Percentiles rank a stretch among this genome's conserved stretches.
These are phyloP conservation scores for Chondrostereum purpureum DNA, from an alignment of 1,284 basidiomycete genomes.

Conservation along the genomic window DNA sequence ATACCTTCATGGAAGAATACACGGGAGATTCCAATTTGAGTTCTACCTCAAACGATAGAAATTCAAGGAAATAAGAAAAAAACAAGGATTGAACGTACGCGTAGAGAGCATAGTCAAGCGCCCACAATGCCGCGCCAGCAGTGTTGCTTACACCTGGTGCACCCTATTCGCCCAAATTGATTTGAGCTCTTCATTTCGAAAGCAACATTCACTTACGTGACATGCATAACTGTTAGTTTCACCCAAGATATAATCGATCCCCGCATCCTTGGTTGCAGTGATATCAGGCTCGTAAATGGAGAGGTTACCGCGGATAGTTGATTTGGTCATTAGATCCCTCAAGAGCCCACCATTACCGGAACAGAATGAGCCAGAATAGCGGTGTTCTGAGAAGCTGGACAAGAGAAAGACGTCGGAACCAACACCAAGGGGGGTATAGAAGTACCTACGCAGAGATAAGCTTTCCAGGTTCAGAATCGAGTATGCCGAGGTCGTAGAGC, in stretches of 20 bases:
- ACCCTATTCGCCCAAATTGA: conserved; percentile 42
- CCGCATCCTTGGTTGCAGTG: conserved; percentile 33
- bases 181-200: neutral
- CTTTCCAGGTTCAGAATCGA: conserved; percentile 30
- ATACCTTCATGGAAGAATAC: conserved; percentile 41
- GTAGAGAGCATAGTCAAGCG: conserved; percentile 57
- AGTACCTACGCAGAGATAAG: conserved; percentile 26
- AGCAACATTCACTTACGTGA: conserved; percentile 36
- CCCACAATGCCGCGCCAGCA: conserved; percentile 66
- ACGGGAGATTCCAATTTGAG: conserved; percentile 31
- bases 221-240: conserved; percentile 49
- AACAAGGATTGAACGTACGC: conserved; percentile 24
- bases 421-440: neutral
- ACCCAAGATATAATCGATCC: conserved; percentile 55
- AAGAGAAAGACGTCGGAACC: neutral
- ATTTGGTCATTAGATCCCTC: conserved; percentile 57
- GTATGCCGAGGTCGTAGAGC: conserved; percentile 35
- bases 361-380: conserved; percentile 49
- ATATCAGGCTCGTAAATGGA: conserved; percentile 45
- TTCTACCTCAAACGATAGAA: conserved; percentile 13
- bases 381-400: conserved; percentile 55
- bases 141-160: conserved; percentile 64
- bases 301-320: conserved; percentile 51
- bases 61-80: neutral
- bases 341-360: conserved; percentile 40